These are phyloP conservation scores for Phaseolus lunatus DNA, from an alignment of 306 rosid species.

Conservation along the genomic window DNA sequence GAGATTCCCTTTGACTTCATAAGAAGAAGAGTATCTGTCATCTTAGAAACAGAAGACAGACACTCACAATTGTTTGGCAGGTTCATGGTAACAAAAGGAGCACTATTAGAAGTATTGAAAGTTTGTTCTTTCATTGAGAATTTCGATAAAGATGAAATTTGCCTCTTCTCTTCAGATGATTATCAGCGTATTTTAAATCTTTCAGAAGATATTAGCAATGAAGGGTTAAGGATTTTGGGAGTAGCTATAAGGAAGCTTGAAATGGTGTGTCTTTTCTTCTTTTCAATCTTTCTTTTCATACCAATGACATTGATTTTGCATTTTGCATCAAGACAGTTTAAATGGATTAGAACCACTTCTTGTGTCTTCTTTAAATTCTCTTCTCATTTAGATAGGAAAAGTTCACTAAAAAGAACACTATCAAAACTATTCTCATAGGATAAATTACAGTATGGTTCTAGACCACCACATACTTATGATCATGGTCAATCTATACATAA, in stretches of 20 bases:
- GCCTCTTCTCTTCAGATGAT: conserved; percentile 55
- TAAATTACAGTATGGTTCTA: not conserved
- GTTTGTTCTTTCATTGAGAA: conserved; percentile 71
- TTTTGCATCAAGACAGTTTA: not conserved
- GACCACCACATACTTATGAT: not conserved
- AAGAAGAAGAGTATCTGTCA: conserved; percentile 78
- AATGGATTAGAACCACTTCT: not conserved
- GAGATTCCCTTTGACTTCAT: conserved; percentile 93
- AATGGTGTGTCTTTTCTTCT: conserved; percentile 51
- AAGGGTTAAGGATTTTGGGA: conserved; percentile 75
- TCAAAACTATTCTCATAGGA: not conserved
- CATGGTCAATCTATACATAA: not conserved
- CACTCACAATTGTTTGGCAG: conserved; percentile 46
- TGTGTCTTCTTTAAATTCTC: not conserved
- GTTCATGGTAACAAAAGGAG: conserved; percentile 83
- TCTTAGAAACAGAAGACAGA: conserved; percentile 63
- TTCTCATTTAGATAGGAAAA: not conserved
- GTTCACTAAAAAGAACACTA: not conserved
- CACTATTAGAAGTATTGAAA: conserved; percentile 76
- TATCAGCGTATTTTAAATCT: conserved; percentile 57
- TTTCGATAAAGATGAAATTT: conserved; percentile 44
- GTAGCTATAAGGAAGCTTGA: conserved; percentile 78
- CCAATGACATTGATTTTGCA: not conserved
- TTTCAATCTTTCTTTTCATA: conserved; percentile 10
- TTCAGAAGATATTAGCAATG: conserved; percentile 73